phyloP scores from a whole-genome alignment of 1,284 basidiomycete species.

The Leccinum fallax region DNA sequence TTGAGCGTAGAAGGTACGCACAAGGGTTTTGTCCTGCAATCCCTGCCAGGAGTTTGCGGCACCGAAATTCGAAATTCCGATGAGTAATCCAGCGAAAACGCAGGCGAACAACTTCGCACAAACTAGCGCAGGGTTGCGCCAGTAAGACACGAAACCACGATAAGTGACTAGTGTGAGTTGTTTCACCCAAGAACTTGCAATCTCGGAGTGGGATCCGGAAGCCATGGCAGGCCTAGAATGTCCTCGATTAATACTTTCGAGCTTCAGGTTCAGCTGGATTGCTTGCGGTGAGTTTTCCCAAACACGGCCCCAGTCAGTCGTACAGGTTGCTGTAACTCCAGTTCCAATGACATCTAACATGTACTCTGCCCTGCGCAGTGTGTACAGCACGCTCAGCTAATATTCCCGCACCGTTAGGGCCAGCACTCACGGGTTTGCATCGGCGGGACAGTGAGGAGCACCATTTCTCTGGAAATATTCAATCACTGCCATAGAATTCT shows the following conservation, averaged over 20 bases:
- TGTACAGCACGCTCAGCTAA: neutral
- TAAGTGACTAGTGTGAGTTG: slow-evolving; percentile 50
- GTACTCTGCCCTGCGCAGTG: slow-evolving; percentile 54
- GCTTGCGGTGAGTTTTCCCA: slow-evolving; percentile 44
- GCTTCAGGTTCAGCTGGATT: slow-evolving; percentile 33
- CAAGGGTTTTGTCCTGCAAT: slow-evolving; percentile 64
- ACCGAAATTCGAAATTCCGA: slow-evolving; percentile 68
- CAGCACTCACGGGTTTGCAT: slow-evolving; percentile 43
- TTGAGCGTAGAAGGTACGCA: neutral
- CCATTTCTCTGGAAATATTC: slow-evolving; percentile 70
- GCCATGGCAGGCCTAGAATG: neutral
- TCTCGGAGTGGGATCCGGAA: slow-evolving; percentile 44
- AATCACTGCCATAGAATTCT: slow-evolving; percentile 56
- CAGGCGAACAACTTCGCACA: slow-evolving; percentile 39
- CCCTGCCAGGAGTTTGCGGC: slow-evolving; percentile 66
- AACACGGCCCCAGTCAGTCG: slow-evolving; percentile 46
- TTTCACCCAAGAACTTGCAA: slow-evolving; percentile 48
- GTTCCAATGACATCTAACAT: slow-evolving; percentile 72
- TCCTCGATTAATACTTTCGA: slow-evolving; percentile 41
- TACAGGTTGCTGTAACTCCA: slow-evolving; percentile 49
- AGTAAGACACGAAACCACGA: slow-evolving; percentile 38
- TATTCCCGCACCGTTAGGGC: neutral
- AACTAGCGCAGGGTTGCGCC: slow-evolving; percentile 30
- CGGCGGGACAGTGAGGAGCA: slow-evolving; percentile 44
- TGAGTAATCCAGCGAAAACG: slow-evolving; percentile 55